Evolutionary conservation across 352 stramenopile species (phyloP).

Genomic region (Phytopythium oedochilum): DNA sequence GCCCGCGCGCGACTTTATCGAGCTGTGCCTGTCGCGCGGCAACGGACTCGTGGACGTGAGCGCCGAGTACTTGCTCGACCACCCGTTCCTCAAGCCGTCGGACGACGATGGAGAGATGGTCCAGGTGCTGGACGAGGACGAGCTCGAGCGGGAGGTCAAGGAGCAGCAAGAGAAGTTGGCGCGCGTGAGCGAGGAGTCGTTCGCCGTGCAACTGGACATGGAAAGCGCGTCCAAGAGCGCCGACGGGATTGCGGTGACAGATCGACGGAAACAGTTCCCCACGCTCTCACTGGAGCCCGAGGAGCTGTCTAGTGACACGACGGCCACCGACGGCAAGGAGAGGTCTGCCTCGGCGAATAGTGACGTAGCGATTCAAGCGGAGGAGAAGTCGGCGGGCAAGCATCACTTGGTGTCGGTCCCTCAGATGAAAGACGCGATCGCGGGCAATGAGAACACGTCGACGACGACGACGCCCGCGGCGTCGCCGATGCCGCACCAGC

Average conservation of each 20-base stretch:
- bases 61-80: slow-evolving; percentile 69
- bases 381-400: slow-evolving; percentile 49
- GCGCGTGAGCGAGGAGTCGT: slow-evolving; percentile 55
- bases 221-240: slow-evolving; percentile 56
- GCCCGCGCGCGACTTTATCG: slow-evolving; percentile 75
- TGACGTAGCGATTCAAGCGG: slow-evolving; percentile 15
- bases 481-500: slow-evolving; percentile 8
- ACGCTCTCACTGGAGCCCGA: slow-evolving; percentile 55
- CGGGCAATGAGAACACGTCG: slow-evolving; percentile 13
- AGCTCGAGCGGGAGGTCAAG: slow-evolving; percentile 48
- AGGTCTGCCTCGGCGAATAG: slow-evolving; percentile 5
- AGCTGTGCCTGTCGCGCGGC: slow-evolving; percentile 74
- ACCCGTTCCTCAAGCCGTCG: slow-evolving; percentile 73
- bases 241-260: slow-evolving; percentile 17
- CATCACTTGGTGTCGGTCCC: slow-evolving; percentile 2
- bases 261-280: slow-evolving; percentile 43
- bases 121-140: slow-evolving; percentile 62
- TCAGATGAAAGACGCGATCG: slow-evolving; percentile 6
- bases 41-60: slow-evolving; percentile 80
- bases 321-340: slow-evolving; percentile 5
- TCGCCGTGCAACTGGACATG: slow-evolving; percentile 72
- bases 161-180: slow-evolving; percentile 41
- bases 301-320: slow-evolving; percentile 36
- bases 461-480: slow-evolving; percentile 1
- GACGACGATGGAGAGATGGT: slow-evolving; percentile 81